Evolutionary conservation across 2,329 filamentous ascomycete genomes (phyloP).

Genomic region (Trichoderma sp.): DNA sequence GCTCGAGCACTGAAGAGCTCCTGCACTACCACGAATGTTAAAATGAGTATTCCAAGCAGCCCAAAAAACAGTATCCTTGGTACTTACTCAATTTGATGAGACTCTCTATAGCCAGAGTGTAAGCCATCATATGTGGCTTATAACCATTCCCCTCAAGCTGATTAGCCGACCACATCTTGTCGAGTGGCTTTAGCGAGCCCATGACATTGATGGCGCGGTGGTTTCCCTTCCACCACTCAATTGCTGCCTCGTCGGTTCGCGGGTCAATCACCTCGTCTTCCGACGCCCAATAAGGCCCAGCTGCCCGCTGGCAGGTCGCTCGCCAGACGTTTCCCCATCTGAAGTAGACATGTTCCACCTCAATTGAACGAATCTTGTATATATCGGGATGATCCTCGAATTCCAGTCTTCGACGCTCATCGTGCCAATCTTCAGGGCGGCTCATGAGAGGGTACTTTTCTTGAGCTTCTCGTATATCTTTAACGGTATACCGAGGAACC

Average conservation of each 20-base stretch:
- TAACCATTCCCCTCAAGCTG: conserved; percentile 26
- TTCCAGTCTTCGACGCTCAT: background rate
- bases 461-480: conserved; percentile 25
- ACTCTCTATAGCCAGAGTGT: conserved; percentile 23
- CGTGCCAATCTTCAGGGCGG: background rate
- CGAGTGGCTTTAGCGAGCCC: conserved; percentile 3
- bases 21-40: conserved; percentile 30
- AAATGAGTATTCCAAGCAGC: background rate
- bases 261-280: background rate
- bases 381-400: background rate
- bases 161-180: conserved; percentile 25
- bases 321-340: background rate
- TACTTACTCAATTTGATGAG: conserved; percentile 33
- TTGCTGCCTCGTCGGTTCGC: background rate
- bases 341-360: background rate
- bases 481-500: conserved; percentile 33
- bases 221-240: background rate
- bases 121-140: conserved; percentile 21
- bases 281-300: conserved; percentile 4
- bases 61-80: conserved; percentile 7
- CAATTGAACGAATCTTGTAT: background rate
- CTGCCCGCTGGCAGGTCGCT: background rate
- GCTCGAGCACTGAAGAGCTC: conserved; percentile 29
- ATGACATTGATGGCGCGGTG: conserved; percentile 6
- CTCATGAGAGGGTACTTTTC: conserved; percentile 24